Base-by-base conservation (phyloP, 208 protist species). In the Trypanosoma vivax region DNA sequence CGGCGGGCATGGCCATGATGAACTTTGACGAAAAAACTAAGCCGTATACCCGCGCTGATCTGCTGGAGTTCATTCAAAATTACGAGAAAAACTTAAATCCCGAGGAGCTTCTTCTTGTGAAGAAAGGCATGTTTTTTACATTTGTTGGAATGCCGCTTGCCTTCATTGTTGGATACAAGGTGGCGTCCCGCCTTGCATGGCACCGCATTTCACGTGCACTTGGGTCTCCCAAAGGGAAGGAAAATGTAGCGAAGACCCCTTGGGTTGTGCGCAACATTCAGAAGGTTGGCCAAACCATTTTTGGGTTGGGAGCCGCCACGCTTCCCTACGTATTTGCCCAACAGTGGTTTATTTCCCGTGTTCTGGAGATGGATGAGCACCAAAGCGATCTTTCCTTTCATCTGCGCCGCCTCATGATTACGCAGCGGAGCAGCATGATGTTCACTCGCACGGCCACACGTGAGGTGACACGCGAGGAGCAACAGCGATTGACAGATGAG, bases 11-110 rank as follows among this genome's bases (percentile, higher is more conserved):
- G 83, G 79, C 79, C 18, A 68, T 91, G 54, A 82, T 84, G 75
- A 84, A 83, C 59, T 91, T 88, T 59, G 79, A 91, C 31, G 60
- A 85, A 34, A 87, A 88, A 50, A 91, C 83, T 9, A 72, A 73
- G 35, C 83, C 83, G n/a, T 88, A 88, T 63, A 91, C 76, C 14
- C 83, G 83, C n/a, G 43, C 62, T 9, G 83, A 91, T 47, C 38
- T 91, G 27, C 45, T 91, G 21, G 46, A 74, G 13, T 91, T 91
- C 64, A 60, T 91, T 29, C 60, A 65, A 51, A 63, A 88, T 63
- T 85, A 88, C 52, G 62, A 86, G 48, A 52, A 76, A 10, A 91
- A 86, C 54, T 63, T 91, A 21, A 83, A 72, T 49, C 72, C 67
- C 43, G 16, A 39, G 50, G 83, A 91, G 72, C 54, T 77, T 40